Conservation (phyloP, 1,139 yeast species). For the Martiniozyma asiatica region DNA sequence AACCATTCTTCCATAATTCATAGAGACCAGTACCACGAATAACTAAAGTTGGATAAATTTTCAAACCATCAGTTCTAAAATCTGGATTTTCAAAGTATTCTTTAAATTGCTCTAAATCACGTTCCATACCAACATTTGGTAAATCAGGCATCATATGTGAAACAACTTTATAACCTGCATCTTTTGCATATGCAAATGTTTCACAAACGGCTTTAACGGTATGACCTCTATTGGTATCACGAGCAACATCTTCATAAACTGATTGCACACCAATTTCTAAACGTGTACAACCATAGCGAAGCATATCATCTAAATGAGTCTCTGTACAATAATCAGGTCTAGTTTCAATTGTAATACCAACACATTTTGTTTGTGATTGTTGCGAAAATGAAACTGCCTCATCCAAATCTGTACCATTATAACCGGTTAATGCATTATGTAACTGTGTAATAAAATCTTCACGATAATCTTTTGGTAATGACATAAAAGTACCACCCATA, state of each 20-base stretch:
- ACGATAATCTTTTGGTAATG: slow-evolving; percentile 77
- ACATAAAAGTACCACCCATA: slow-evolving; percentile 99
- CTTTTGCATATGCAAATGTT: slow-evolving; percentile 90
- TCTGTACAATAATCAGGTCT: slow-evolving; percentile 98
- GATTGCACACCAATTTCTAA: slow-evolving; percentile 96
- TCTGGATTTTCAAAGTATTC: slow-evolving; percentile 97
- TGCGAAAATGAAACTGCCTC: slow-evolving; percentile 88
- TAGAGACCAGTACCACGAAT: slow-evolving; percentile 96
- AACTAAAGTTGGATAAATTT: slow-evolving; percentile 89
- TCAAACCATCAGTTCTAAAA: slow-evolving; percentile 93
- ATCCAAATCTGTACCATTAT: slow-evolving; percentile 74
- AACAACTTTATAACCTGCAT: slow-evolving; percentile 95
- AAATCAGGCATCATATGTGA: slow-evolving; percentile 99
- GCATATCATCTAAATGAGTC: slow-evolving; percentile 90
- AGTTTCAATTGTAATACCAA: slow-evolving; percentile 96
- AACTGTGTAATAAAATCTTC: slow-evolving; percentile 80
- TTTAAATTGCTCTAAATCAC: slow-evolving; percentile 89
- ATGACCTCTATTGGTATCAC: slow-evolving; percentile 97
- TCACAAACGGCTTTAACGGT: slow-evolving; percentile 94
- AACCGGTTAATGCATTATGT: slow-evolving; percentile 93
- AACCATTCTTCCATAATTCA: slow-evolving; percentile 94
- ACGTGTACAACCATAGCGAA: slow-evolving; percentile 92
- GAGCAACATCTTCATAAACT: slow-evolving; percentile 94
- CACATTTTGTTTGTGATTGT: slow-evolving; percentile 93
- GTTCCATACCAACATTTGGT: slow-evolving; percentile 97